Conservation (phyloP, 2,329 filamentous ascomycete genomes). For the Trichoderma sp. region DNA sequence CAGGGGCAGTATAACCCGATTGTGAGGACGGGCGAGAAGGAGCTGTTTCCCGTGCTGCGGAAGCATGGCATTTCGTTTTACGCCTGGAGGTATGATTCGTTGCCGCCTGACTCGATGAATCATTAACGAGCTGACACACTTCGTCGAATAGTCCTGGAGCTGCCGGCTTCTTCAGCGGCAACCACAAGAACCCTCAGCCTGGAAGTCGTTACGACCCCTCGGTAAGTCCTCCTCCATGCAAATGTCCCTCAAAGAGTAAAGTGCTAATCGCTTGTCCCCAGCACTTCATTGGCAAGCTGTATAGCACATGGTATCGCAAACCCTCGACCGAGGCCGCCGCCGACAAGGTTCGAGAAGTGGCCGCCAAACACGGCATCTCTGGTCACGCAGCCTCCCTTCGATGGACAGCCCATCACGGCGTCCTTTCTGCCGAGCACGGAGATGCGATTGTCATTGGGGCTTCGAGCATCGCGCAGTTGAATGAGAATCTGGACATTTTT, state of each 20-base stretch:
- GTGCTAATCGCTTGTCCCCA: neutral
- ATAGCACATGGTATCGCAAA: constrained; percentile 8
- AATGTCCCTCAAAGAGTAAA: neutral
- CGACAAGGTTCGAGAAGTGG: constrained; percentile 7
- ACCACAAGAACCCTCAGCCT: constrained; percentile 18
- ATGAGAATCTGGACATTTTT: constrained; percentile 52
- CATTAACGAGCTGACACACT: neutral
- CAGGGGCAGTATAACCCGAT: constrained; percentile 37
- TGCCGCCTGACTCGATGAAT: rapidly evolving
- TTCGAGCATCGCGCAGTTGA: constrained; percentile 51
- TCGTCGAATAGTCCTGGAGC: constrained; percentile 7
- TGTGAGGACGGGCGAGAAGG: constrained; percentile 45
- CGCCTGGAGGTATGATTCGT: constrained; percentile 41
- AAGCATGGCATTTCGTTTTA: constrained; percentile 48
- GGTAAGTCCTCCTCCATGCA: neutral
- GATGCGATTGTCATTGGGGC: constrained; percentile 57
- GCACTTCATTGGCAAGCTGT: neutral
- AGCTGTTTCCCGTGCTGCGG: constrained; percentile 47
- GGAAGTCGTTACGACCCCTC: constrained; percentile 17
- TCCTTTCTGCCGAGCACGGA: constrained; percentile 45
- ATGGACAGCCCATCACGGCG: constrained; percentile 69
- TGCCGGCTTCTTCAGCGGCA: constrained; percentile 16
- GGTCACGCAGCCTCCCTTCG: constrained; percentile 52
- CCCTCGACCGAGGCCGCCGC: constrained; percentile 13
- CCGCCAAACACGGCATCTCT: constrained; percentile 36